phyloP scores from a whole-genome alignment of 169 alveolate species.

The Ichthyophthirius multifiliis region DNA sequence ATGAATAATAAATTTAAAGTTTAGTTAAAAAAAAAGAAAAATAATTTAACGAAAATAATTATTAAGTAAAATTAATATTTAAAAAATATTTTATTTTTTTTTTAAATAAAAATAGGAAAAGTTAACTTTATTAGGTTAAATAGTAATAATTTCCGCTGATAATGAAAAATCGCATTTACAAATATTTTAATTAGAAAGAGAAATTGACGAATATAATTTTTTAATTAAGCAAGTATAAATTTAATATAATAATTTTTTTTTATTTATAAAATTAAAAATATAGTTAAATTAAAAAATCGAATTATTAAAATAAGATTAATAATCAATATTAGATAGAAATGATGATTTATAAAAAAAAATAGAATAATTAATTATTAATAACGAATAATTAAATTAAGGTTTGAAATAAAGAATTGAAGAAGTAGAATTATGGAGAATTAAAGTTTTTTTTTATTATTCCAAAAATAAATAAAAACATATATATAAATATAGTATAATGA shows the following conservation, averaged over 20 bases:
- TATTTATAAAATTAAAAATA: background rate
- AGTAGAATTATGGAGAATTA: background rate
- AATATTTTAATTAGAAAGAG: background rate
- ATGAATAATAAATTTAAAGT: background rate
- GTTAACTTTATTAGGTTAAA: background rate
- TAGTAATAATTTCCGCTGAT: background rate
- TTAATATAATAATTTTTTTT: background rate
- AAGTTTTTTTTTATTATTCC: no score
- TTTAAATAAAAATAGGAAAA: background rate
- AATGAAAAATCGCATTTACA: background rate
- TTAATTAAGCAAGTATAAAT: background rate
- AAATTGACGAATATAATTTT: background rate
- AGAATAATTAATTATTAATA: background rate
- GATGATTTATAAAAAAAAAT: background rate
- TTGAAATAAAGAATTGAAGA: background rate
- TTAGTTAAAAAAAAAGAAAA: background rate
- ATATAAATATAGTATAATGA: background rate
- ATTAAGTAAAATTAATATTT: background rate
- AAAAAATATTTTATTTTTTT: background rate
- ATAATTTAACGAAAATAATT: background rate
- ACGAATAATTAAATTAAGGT: background rate
- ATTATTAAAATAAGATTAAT: background rate
- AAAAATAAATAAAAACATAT: no score
- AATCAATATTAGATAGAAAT: background rate
- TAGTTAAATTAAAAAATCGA: background rate